phyloP scores from a whole-genome alignment of 495 filamentous ascomycete species.

The Podospora tetraspora region DNA sequence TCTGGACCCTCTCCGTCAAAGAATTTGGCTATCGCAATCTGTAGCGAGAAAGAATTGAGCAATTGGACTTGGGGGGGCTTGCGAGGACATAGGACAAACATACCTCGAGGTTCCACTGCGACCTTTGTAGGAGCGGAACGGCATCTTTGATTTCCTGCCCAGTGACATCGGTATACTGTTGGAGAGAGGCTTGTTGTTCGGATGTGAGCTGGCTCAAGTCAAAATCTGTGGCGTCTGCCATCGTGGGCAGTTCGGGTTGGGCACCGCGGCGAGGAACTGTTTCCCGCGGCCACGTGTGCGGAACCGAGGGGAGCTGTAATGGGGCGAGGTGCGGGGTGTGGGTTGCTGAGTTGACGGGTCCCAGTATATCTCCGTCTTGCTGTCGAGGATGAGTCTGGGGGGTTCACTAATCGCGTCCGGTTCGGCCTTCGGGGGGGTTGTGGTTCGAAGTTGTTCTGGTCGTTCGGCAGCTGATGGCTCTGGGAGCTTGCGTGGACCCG shows the following conservation, averaged over 20 bases:
- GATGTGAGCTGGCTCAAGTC: slow-evolving; percentile 68
- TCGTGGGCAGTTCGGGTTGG: slow-evolving; percentile 9
- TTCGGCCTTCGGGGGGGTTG: neutral
- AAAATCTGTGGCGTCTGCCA: slow-evolving; percentile 37
- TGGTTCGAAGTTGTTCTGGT: neutral
- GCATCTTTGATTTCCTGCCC: slow-evolving; percentile 74
- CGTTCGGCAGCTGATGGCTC: neutral
- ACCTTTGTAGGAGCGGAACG: slow-evolving; percentile 71
- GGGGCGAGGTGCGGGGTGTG: neutral
- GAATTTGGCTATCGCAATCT: slow-evolving; percentile 96
- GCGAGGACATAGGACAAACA: neutral
- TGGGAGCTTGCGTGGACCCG: neutral
- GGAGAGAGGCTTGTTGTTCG: slow-evolving; percentile 71
- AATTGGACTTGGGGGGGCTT: neutral
- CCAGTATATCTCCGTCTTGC: neutral
- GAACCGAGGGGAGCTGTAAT: neutral
- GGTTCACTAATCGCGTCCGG: neutral
- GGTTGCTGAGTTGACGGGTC: neutral
- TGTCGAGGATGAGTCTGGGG: neutral
- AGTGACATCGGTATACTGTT: slow-evolving; percentile 85
- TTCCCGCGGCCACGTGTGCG: neutral
- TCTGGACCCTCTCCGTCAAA: slow-evolving; percentile 92
- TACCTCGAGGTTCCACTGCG: slow-evolving; percentile 95
- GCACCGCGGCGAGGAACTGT: neutral
- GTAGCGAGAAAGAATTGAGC: neutral